Base-by-base conservation (phyloP, 2,329 filamentous ascomycete species). In the Microsporum ferrugineum region DNA sequence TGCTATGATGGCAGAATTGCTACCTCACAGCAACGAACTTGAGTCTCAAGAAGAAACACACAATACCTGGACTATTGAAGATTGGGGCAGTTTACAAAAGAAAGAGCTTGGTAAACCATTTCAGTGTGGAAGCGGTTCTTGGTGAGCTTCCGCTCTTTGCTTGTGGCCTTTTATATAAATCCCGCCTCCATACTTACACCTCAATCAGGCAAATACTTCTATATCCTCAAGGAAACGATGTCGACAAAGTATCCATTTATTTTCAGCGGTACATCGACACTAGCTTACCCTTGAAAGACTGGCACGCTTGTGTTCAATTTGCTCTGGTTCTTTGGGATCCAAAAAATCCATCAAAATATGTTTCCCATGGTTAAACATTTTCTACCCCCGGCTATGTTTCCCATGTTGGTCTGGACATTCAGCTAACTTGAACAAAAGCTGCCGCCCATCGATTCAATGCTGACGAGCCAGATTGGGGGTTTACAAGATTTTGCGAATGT, bases 381-480 rank as follows among this genome's bases (percentile, higher is more conserved):
- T 34, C 33, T 56, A 36, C 27, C 31, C 31, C 31, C 27, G 2
- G 4, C 1, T 14, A 8, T 36, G 0, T 27, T 23, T 33, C n/a
- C 14, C 27, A n/a, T 14, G 1, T 53, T 34, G 6, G 31, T 17
- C 5, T 17, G 63, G n/a, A 36, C 6, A 34, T 7, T 31, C 5
- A 62, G 55, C 66, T 64, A 31, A 64, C 39, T 27, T 14, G 5
- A 29, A 60, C n/a, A 55, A 12, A 63, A 80, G 81, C 80, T 53
- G 94, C 94, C 14, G 90, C 91, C 67, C 94, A 99, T 72, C 88
- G 94, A 62, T 99, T 97, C 74, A 97, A 91, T 3, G 89, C 88
- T 65, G 94, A 97, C 47, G 94, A 99, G 74, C 91, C 90, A 29
- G 94, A 99, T 70, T 99, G 94, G 94, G 94, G 94, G 0, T 99